phyloP scores from a whole-genome alignment of 177 flowering plant species.

The Telopea speciosissima region DNA sequence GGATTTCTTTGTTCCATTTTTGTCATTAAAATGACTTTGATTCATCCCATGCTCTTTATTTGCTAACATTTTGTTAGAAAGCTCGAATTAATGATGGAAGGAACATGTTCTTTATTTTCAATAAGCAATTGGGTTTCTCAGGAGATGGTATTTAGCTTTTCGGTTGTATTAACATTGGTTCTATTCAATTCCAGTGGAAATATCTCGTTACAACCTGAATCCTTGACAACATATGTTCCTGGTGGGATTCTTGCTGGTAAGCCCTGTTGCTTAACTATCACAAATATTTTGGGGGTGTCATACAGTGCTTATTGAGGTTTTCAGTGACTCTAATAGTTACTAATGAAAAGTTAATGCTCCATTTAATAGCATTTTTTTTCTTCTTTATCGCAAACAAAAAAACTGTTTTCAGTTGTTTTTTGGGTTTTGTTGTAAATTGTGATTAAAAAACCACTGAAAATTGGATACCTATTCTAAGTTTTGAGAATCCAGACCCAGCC shows the following conservation, averaged over 20 bases:
- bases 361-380: no score
- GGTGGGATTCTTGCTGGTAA: conserved; percentile 98
- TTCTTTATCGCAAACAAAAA: no score
- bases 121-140: not conserved
- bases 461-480: no score
- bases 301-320: not conserved
- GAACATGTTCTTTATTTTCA: not conserved
- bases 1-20: not conserved
- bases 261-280: not conserved
- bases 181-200: conserved; percentile 60
- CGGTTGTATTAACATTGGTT: conserved; percentile 10
- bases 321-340: no score
- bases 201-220: conserved; percentile 49
- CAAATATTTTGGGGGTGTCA: not conserved
- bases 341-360: no score
- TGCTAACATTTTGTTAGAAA: not conserved
- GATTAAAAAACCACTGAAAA: no score
- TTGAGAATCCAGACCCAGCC: no score
- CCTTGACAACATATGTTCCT: conserved; percentile 33
- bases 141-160: not conserved
- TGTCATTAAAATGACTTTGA: not conserved
- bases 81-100: not conserved
- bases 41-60: not conserved
- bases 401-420: no score
- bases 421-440: no score